Base-by-base conservation (phyloP, 768 basidiomycete species). In the Podaxis sp. region DNA sequence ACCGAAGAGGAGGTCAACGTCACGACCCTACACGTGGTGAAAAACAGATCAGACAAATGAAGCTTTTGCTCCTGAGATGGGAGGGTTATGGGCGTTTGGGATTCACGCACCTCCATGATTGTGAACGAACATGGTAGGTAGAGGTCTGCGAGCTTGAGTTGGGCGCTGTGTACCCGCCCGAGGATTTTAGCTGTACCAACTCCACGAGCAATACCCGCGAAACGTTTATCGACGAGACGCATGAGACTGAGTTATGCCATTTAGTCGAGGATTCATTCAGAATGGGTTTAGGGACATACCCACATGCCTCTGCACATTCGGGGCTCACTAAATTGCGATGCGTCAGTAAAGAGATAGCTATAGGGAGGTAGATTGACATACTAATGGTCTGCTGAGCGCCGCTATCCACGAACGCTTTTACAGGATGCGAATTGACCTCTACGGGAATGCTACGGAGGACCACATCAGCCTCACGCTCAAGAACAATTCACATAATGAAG, bases 361-460 rank as follows among this genome's bases (percentile, higher is more conserved):
- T 3, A 27, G 27, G 13, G 18, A 16, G 48, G 13, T 28, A 61
- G 6, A 50, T 48, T 23, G 32, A 76, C 89, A 67, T 67, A 95
- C 95, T 98, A 76, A 98, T 98, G 1, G 96, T 99, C 63, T 86
- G 86, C 68, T 99, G 97, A 10, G 97, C 97, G 44, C 96, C 97
- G 64, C 94, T 97, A 71, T 99, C 97, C 46, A 99, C 97, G 66
- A 99, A 99, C 0, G 97, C 97, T 72, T 93, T 95, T 38, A 98
- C 86, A 3, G 90, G 89, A 62, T 82, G 80, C 1, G 89, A 89
- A 68, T 99, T 99, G 1, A 99, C 93, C 68, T 98, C 97, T 0
- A 95, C 87, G 25, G 88, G 84, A 63, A 98, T 91, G 67, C 92
- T 95, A 60, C 7, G 13, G 42, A 2, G n/a, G 9, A 18, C 18